Percentiles rank a stretch among this genome's conserved stretches.
These are phyloP conservation scores for Xylaria sp. DNA, from an alignment of 2,329 filamentous ascomycete genomes.

Conservation along the genomic window DNA sequence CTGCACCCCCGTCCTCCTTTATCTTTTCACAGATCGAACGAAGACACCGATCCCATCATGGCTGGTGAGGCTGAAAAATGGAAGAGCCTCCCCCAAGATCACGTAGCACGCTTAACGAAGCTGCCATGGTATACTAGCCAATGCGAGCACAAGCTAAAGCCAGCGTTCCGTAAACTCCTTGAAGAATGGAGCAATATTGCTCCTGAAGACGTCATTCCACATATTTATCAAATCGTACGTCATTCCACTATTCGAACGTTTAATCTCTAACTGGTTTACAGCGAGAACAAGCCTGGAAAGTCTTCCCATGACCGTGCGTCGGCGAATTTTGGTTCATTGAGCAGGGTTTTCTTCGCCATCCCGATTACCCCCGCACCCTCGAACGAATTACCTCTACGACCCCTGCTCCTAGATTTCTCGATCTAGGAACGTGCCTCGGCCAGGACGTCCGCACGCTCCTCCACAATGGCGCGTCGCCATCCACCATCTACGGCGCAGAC, in stretches of 20 bases:
- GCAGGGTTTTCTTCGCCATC: conserved; percentile 34
- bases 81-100: conserved; percentile 21
- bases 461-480: conserved; percentile 23
- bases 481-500: conserved; percentile 30
- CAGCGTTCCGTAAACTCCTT: conserved; percentile 25
- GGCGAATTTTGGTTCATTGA: conserved; percentile 36
- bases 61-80: conserved; percentile 24
- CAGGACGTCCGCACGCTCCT: conserved; percentile 33
- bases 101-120: conserved; percentile 16
- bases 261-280: conserved; percentile 21
- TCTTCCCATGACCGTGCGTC: conserved; percentile 35
- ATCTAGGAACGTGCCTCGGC: conserved; percentile 34
- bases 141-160: conserved; percentile 31
- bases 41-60: not conserved
- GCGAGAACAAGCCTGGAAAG: conserved; percentile 30
- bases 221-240: conserved; percentile 29
- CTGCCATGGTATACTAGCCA: conserved; percentile 26
- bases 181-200: conserved; percentile 32
- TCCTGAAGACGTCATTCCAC: conserved; percentile 27
- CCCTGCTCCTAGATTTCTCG: conserved; percentile 27
- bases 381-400: conserved; percentile 18
- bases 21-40: not conserved
- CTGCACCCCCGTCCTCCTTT: too few relatives aligned
- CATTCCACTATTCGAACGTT: not conserved
- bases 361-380: conserved; percentile 30